A percentile compares a stretch with the other conserved stretches of the same genome.
Evolutionary conservation across 2,329 filamentous ascomycete genomes (phyloP).

Genomic region (Phyllosticta citriasiana): DNA sequence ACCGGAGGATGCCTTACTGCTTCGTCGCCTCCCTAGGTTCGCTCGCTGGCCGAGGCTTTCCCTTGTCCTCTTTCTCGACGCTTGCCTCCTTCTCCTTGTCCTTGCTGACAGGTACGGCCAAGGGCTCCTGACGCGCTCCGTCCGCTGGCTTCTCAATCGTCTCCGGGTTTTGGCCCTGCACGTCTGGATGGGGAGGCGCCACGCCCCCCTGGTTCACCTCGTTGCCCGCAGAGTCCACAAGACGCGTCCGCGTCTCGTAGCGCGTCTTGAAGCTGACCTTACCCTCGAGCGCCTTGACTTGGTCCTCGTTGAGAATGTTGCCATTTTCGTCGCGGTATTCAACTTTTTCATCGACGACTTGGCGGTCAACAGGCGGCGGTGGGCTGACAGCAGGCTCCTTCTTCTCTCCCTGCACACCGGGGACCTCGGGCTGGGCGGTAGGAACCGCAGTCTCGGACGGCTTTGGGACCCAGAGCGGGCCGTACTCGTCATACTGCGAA

Average conservation of each 20-base stretch:
- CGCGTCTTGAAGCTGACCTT: slow-evolving; percentile 93
- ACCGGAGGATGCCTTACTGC: slow-evolving; percentile 8
- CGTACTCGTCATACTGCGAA: slow-evolving; percentile 18
- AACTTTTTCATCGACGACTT: slow-evolving; percentile 61
- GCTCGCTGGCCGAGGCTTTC: slow-evolving; percentile 28
- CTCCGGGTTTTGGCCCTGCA: slow-evolving; percentile 48
- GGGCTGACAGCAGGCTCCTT: slow-evolving; percentile 15
- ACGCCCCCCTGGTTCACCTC: slow-evolving; percentile 41
- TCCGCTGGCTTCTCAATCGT: slow-evolving; percentile 34
- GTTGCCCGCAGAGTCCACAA: slow-evolving; percentile 71
- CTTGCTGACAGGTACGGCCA: slow-evolving; percentile 27
- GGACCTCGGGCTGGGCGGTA: slow-evolving; percentile 13
- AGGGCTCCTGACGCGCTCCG: slow-evolving; percentile 30
- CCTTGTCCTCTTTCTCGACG: slow-evolving; percentile 24
- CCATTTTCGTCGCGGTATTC: slow-evolving; percentile 95
- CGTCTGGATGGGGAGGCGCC: slow-evolving; percentile 47
- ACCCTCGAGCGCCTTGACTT: slow-evolving; percentile 69
- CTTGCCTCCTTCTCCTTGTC: slow-evolving; percentile 37
- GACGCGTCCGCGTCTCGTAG: slow-evolving; percentile 85
- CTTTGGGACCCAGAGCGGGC: slow-evolving; percentile 14
- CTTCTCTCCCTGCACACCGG: slow-evolving; percentile 15
- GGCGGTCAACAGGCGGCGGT: slow-evolving; percentile 22
- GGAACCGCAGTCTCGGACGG: slow-evolving; percentile 20
- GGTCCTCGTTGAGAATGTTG: slow-evolving; percentile 72
- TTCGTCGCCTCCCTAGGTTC: slow-evolving; percentile 28